These are phyloP conservation scores for Diaporthe ampelina DNA, from an alignment of 2,329 filamentous ascomycete genomes.

Conservation along the genomic window DNA sequence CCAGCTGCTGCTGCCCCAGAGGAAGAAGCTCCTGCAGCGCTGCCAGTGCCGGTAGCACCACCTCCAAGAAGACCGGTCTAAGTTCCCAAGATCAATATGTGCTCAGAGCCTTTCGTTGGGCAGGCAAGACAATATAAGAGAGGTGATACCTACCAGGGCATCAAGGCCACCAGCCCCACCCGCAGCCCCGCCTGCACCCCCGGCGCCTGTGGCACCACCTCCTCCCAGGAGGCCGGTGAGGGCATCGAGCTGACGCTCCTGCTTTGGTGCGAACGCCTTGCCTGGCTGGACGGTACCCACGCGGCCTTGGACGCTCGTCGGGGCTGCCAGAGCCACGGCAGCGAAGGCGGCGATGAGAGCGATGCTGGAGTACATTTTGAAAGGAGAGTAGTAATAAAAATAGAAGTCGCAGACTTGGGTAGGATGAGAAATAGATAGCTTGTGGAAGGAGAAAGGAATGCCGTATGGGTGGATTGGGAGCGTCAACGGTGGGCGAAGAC, in stretches of 20 bases:
- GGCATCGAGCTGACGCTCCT: neutral
- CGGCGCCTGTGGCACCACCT: neutral
- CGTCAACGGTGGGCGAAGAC: neutral
- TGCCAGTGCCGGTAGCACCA: conserved; percentile 8
- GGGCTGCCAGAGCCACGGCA: conserved; percentile 9
- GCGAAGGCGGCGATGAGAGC: conserved; percentile 13
- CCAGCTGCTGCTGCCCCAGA: neutral
- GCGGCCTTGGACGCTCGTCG: neutral
- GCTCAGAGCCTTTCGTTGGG: neutral
- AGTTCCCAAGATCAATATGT: neutral
- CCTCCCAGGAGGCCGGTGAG: conserved; percentile 5
- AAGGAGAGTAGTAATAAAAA: neutral
- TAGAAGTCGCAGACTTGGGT: neutral
- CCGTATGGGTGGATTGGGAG: too few relatives aligned
- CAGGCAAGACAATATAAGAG: neutral
- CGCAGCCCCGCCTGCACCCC: neutral
- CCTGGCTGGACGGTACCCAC: neutral
- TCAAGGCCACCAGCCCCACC: conserved; percentile 9
- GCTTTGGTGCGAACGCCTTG: neutral
- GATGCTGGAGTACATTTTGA: conserved; percentile 8
- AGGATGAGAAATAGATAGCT: neutral
- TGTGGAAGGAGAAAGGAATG: too few relatives aligned
- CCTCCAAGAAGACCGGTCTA: conserved; percentile 7
- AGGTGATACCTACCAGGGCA: neutral
- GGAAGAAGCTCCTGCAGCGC: neutral